phyloP scores from a whole-genome alignment of 1,284 basidiomycete genomes.

The Tremellales sp. region DNA sequence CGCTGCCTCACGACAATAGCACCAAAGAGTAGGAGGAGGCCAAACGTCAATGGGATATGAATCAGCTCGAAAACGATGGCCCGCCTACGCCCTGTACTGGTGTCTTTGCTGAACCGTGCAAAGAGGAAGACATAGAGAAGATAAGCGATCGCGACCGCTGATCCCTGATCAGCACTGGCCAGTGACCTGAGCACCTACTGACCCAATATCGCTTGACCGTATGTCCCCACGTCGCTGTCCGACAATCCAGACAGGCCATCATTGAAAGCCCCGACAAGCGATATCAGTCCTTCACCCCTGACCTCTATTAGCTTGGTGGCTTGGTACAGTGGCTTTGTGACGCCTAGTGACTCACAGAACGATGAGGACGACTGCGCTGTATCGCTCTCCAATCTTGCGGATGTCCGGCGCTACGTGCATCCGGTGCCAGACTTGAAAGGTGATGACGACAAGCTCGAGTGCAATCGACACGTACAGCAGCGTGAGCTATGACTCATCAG shows the following conservation, averaged over 20 bases:
- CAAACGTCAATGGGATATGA: constrained; percentile 27
- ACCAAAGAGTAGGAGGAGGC: constrained; percentile 19
- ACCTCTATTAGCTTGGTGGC: no score
- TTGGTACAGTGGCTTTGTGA: no score
- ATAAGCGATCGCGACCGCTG: constrained; percentile 26
- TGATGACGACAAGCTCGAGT: constrained; percentile 15
- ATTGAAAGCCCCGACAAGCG: constrained; percentile 19
- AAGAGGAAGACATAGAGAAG: constrained; percentile 29
- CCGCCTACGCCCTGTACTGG: constrained; percentile 7
- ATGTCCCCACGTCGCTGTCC: constrained; percentile 8
- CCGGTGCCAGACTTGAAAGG: neutral
- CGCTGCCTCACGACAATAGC: constrained; percentile 22
- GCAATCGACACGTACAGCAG: constrained; percentile 27
- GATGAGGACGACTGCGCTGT: constrained; percentile 31
- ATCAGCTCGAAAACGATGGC: constrained; percentile 22
- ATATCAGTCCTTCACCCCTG: constrained; percentile 31
- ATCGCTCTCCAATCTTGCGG: constrained; percentile 11
- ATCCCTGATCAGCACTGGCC: no score
- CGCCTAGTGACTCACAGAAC: constrained; percentile 25
- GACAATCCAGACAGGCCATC: constrained; percentile 22
- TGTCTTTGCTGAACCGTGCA: constrained; percentile 14
- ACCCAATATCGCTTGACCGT: constrained; percentile 27
- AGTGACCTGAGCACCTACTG: neutral
- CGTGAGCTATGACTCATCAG: constrained; percentile 22
- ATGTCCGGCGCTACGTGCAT: neutral